Evolutionary conservation across 352 stramenopile species (phyloP), one percentile per base, ranked within the genome.

Genomic region (Plasmopara muralis): DNA sequence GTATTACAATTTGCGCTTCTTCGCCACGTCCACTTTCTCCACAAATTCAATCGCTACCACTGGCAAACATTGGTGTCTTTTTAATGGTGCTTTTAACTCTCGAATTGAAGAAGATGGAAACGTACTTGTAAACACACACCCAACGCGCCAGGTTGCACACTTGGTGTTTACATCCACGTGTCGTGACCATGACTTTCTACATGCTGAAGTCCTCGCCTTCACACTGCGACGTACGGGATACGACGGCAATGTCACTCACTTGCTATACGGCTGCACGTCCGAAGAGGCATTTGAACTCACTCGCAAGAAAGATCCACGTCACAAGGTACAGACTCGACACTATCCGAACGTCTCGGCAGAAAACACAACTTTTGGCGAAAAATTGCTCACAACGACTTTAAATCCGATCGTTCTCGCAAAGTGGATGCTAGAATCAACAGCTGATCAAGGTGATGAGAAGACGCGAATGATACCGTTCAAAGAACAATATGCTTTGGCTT

Each of bases 101-200:
- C 14, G 50, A 1, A 35, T 41, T 16, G 61, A 60, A 28, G 42
- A n/a, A 2, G 50, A 58, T 8, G 60, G 43, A 29, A 64, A 74
- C 30, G 50, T 48, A 50, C 35, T 68, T 55, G 52, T 52, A 58
- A 47, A 28, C 57, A 28, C 66, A 10, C 54, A 67, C 34, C 63
- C 80, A n/a, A 72, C 70, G n/a, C 74, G 78, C 25, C 58, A 74
- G 9, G 70, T 85, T 10, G 57, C 71, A 48, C 78, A 89, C 52
- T 28, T 93, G 15, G 74, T 77, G 20, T 93, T 90, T 66, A 89
- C 80, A 48, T 89, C 83, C 10, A 74, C 72, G 6, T 93, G 83
- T 60, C 55, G 66, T 13, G 59, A 79, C 33, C 40, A 74, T 6
- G 80, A 93, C 53, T 57, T 87, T 25, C 54, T 93, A 15, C 83